Percentiles rank a stretch among this genome's conserved stretches.
Conservation (phyloP, 352 stramenopile species). For the Phytophthora pistaciae region DNA sequence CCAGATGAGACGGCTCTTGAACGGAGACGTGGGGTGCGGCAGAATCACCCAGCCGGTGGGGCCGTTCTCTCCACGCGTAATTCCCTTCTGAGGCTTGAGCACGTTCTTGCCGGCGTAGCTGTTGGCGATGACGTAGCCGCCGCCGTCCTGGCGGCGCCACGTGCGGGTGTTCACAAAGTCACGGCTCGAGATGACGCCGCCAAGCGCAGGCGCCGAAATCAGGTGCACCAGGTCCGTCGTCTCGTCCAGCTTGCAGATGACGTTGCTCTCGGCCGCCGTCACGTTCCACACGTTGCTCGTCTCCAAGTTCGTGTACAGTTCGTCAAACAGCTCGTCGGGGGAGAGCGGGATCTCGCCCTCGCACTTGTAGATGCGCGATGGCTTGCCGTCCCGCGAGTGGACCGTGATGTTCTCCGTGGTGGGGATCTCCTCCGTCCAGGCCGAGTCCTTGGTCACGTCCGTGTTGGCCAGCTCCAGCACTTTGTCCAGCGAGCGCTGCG, state of each 20-base stretch:
- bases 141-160: slow-evolving; percentile 76
- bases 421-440: slow-evolving; percentile 69
- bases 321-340: slow-evolving; percentile 82
- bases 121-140: slow-evolving; percentile 73
- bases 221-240: slow-evolving; percentile 79
- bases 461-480: slow-evolving; percentile 62
- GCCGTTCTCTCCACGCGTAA: slow-evolving; percentile 83
- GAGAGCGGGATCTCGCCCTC: slow-evolving; percentile 73
- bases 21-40: slow-evolving; percentile 74
- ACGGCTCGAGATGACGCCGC: slow-evolving; percentile 81
- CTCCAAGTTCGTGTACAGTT: slow-evolving; percentile 82
- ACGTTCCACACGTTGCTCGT: slow-evolving; percentile 80
- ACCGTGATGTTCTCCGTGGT: slow-evolving; percentile 72
- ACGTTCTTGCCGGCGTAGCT: slow-evolving; percentile 76
- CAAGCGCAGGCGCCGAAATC: slow-evolving; percentile 70
- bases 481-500: slow-evolving; percentile 58
- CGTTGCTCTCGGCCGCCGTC: slow-evolving; percentile 80
- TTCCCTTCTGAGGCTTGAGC: slow-evolving; percentile 71
- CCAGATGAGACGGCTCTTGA: slow-evolving; percentile 85
- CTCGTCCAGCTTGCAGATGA: slow-evolving; percentile 73
- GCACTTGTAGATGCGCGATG: slow-evolving; percentile 79
- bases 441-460: slow-evolving; percentile 51
- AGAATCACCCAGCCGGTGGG: slow-evolving; percentile 80
- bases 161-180: slow-evolving; percentile 86
- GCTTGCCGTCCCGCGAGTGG: slow-evolving; percentile 79